Base-by-base conservation (phyloP, 2,329 filamentous ascomycete species). In the Aspergillus phoenicis region DNA sequence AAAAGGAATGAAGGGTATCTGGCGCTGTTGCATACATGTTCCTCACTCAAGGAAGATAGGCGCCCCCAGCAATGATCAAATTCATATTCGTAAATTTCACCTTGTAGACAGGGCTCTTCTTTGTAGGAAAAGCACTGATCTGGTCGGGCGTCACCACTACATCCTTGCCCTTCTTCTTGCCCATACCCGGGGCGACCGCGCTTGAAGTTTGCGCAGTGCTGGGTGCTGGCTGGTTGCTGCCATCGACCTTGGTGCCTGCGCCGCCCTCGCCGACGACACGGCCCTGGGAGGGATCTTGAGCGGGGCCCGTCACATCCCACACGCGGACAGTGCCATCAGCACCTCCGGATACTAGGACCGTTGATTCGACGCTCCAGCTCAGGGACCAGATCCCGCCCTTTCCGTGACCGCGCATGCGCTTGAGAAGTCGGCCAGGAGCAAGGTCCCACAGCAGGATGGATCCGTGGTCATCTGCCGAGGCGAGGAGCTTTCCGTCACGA, bases 51-150 rank as follows among this genome's bases (percentile, higher is more conserved):
- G 86, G 86, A 71, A 88, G 72, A 76, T 87, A 89, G 39, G 85
- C 85, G 43, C 93, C 92, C 51, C 91, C 92, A 22, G 93, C 93
- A 63, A 98, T 83, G 11, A 97, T 89, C 66, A 98, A 78, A 74
- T 99, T 99, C 91, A 97, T 97, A 62, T 92, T 84, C 3, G 95
- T 98, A 71, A 97, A 97, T 71, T 90, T 87, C 57, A 96, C 93
- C 78, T 94, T 95, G 77, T 96, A 91, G 10, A 98, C 91, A 0
- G 94, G 93, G 15, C 90, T 94, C 80, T 96, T 97, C 85, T 99
- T 99, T 4, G 95, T 98, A 0, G 92, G 89, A 73, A 97, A 98
- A 0, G 91, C 93, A 65, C 88, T 92, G 78, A 99, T 96, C 78
- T 98, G 95, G 72, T 99, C 95, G 0, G 93, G 89, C 0, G 90